Base-by-base conservation (phyloP, 2,329 filamentous ascomycete genomes). In the Lachnellula subtilissima region DNA sequence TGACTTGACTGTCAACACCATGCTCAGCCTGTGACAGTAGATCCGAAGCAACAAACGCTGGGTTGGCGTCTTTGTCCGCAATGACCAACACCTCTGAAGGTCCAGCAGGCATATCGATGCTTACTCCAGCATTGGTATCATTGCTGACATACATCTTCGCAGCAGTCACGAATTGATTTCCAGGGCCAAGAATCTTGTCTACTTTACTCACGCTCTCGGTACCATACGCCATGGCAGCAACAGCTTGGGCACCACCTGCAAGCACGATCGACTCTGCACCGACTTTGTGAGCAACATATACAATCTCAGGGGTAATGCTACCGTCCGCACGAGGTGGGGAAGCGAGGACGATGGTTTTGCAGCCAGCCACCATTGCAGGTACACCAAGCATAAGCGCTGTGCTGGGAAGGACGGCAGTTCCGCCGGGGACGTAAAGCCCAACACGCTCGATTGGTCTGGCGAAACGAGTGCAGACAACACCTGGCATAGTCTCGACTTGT, bases 131-230 rank as follows among this genome's bases (percentile, higher is more conserved):
- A 58, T 91, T 95, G 46, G 94, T 97, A 71, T 99, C 94, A 73
- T 99, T 99, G 73, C 88, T 90, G 45, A 99, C 94, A 66, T 92
- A 82, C 94, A 99, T 99, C 82, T 99, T 99, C 52, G 90, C 94
- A 0, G 94, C 94, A 0, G 94, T 99, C 42, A 99, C 94, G 70
- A 97, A 99, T 73, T 97, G 94, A 75, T 99, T 99, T 37, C 94
- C 94, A 2, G 94, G 94, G 0, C 94, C 94, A 12, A 97, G 84
- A 65, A 99, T 97, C 83, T 99, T 99, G 79, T 99, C 94, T 7
- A 99, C 94, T 77, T 99, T 99, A 72, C 80, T 89, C 50, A 99
- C 85, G 65, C 86, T 93, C 74, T 97, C 88, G 0, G 94, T 99
- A 48, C 94, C 94, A 74, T 99, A 99, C 2, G 94, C 94, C 87